phyloP scores from a whole-genome alignment of 305 asterid species.

The Vinca major region DNA sequence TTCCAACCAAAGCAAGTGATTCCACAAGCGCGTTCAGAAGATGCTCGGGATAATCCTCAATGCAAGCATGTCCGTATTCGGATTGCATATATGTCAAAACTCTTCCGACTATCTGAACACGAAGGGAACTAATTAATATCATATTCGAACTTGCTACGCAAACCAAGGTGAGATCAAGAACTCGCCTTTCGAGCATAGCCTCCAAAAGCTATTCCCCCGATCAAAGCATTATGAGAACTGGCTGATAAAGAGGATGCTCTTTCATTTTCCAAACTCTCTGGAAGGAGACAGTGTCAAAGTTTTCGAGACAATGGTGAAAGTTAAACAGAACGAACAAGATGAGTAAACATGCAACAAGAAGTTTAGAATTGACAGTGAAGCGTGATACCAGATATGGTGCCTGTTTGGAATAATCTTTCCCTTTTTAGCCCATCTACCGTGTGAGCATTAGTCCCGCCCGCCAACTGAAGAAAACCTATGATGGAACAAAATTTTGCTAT shows the following conservation, averaged over 20 bases:
- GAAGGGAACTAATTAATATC: background rate
- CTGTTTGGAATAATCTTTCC: conserved; percentile 45
- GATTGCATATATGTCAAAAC: conserved; percentile 44
- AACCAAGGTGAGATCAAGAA: background rate
- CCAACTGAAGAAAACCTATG: conserved; percentile 78
- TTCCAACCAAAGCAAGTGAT: conserved; percentile 68
- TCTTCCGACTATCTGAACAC: conserved; percentile 60
- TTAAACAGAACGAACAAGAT: background rate
- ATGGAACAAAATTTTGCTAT: background rate
- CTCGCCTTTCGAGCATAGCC: conserved; percentile 83
- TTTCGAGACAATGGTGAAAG: background rate
- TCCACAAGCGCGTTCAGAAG: conserved; percentile 54
- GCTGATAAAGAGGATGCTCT: conserved; percentile 6
- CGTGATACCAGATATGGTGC: conserved; percentile 38
- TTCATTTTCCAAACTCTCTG: conserved; percentile 26
- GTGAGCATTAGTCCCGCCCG: conserved; percentile 86
- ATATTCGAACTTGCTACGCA: background rate
- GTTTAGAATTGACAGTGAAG: conserved; percentile 1
- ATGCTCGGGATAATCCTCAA: conserved; percentile 63
- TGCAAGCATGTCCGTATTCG: conserved; percentile 37
- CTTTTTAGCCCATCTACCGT: conserved; percentile 59
- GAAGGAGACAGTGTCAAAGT: conserved; percentile 2
- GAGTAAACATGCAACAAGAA: background rate
- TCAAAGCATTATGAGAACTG: conserved; percentile 41
- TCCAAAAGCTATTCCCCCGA: conserved; percentile 78